Evolutionary conservation across 1,139 yeast genomes (phyloP), one percentile per base, ranked within the genome.

Genomic region (Hanseniaspora sp.): DNA sequence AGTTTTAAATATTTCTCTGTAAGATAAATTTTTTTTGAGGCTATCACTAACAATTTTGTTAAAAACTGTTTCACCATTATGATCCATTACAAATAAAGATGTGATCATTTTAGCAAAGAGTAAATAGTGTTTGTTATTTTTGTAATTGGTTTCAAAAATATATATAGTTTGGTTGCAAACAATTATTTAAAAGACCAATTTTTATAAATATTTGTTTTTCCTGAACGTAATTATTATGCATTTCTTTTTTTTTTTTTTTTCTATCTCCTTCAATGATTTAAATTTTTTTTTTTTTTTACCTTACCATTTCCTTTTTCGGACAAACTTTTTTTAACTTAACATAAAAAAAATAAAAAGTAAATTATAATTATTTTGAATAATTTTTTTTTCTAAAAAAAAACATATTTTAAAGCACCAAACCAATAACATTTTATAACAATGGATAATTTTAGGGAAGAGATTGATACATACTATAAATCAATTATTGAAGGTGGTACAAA

Each of bases 401-500:
- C 18, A 40, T 29, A 15, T 37, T n/a, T 12, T 12, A n/a, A 15
- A 28, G 29, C 23, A 42, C 18, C 30, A 40, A 40, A 15, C 13
- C 3, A 8, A 40, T 18, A 12, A 18, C 2, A 40, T n/a, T 18
- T 6, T 7, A 9, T 37, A 18, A 39, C 12, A n/a, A 51, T 51
- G 48, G 29, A 18, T n/a, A 34, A 8, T 17, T 45, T 46, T n/a
- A 53, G 40, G 30, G 53, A 38, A 12, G 42, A 53, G 18, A 44
- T 48, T 28, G 56, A 53, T 39, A 31, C 30, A 2, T 37, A 44
- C 6, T 49, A 48, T 34, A 53, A 48, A 18, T 53, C 53, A 8
- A 53, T 53, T n/a, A 31, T 53, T 28, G 53, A 53, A 31, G 48
- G 56, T 11, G 53, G 53, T 12, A 46, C 56, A 31, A 53, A 53